These are phyloP conservation scores for Trichosporon sp. DNA, from an alignment of 1,284 basidiomycete species.

Conservation along the genomic window DNA sequence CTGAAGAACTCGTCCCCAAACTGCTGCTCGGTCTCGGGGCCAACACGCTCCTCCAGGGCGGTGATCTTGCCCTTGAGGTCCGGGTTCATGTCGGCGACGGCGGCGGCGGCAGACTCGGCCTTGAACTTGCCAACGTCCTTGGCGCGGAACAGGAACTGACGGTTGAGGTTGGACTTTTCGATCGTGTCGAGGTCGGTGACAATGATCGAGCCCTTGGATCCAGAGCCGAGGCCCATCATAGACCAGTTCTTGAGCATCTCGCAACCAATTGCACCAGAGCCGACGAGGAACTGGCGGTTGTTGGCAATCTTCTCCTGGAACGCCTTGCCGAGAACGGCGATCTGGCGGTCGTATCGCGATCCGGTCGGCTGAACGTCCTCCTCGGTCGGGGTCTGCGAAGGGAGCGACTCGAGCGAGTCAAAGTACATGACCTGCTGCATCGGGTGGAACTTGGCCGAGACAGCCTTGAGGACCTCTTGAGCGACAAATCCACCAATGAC, in stretches of 20 bases:
- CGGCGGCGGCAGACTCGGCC: slow-evolving; percentile 86
- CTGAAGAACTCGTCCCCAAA: slow-evolving; percentile 89
- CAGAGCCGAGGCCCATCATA: slow-evolving; percentile 93
- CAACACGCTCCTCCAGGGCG: slow-evolving; percentile 90
- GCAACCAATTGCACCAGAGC: slow-evolving; percentile 96
- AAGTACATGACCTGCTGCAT: slow-evolving; percentile 95
- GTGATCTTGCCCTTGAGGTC: slow-evolving; percentile 82
- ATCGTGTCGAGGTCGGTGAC: slow-evolving; percentile 99
- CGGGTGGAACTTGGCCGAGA: slow-evolving; percentile 97
- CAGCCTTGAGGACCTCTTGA: slow-evolving; percentile 95
- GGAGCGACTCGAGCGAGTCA: slow-evolving; percentile 93
- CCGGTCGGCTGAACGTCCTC: slow-evolving; percentile 76
- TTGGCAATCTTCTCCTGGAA: slow-evolving; percentile 94
- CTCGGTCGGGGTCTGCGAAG: slow-evolving; percentile 67
- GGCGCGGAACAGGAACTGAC: slow-evolving; percentile 95
- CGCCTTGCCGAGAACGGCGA: slow-evolving; percentile 86
- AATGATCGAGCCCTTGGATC: slow-evolving; percentile 74
- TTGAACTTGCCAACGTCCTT: slow-evolving; percentile 99
- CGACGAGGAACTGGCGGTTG: slow-evolving; percentile 92
- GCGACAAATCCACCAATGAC: slow-evolving; percentile 97
- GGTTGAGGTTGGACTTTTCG: slow-evolving; percentile 97
- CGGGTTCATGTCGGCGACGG: slow-evolving; percentile 95
- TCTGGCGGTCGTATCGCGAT: slow-evolving; percentile 87
- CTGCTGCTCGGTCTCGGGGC: slow-evolving; percentile 84
- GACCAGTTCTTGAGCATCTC: slow-evolving; percentile 99